A percentile compares a stretch with the other conserved stretches of the same genome.
phyloP scores from a whole-genome alignment of 1,139 yeast genomes.

The Zygoascus sp. region DNA sequence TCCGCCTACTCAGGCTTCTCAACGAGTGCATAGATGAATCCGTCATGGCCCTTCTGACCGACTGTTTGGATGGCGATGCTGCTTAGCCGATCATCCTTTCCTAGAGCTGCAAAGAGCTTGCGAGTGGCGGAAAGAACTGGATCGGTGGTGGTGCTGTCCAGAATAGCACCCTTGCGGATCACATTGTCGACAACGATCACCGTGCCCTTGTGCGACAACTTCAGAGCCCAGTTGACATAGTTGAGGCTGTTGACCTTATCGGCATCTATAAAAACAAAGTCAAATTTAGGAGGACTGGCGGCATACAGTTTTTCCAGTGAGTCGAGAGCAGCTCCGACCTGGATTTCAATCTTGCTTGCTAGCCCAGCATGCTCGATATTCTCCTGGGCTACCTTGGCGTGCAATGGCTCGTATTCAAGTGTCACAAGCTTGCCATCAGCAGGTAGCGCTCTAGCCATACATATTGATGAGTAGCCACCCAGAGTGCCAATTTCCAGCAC shows the following conservation, averaged over 20 bases:
- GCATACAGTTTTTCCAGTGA: slow-evolving; percentile 12
- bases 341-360: slow-evolving; percentile 19
- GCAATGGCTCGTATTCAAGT: slow-evolving; percentile 20
- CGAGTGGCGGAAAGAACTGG: slow-evolving; percentile 13
- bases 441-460: slow-evolving; percentile 22
- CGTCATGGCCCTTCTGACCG: slow-evolving; percentile 19
- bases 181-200: slow-evolving; percentile 22
- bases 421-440: slow-evolving; percentile 18
- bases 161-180: slow-evolving; percentile 15
- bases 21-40: slow-evolving; percentile 17
- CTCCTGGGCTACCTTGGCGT: slow-evolving; percentile 22
- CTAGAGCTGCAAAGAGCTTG: slow-evolving; percentile 15
- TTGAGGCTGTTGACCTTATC: slow-evolving; percentile 21
- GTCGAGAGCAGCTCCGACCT: slow-evolving; percentile 23
- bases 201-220: slow-evolving; percentile 17
- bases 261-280: slow-evolving; percentile 21
- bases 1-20: slow-evolving; percentile 6
- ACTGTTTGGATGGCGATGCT: slow-evolving; percentile 20
- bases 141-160: slow-evolving; percentile 3
- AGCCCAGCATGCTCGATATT: slow-evolving; percentile 21
- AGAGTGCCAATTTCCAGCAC: slow-evolving; percentile 21
- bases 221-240: slow-evolving; percentile 20
- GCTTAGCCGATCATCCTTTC: slow-evolving; percentile 16
- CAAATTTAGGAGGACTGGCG: slow-evolving; percentile 15
- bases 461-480: slow-evolving; percentile 24